Evolutionary conservation across 2,329 filamentous ascomycete species (phyloP), one percentile per base, ranked within the genome.

Genomic region (Pestalotiopsis sp.): DNA sequence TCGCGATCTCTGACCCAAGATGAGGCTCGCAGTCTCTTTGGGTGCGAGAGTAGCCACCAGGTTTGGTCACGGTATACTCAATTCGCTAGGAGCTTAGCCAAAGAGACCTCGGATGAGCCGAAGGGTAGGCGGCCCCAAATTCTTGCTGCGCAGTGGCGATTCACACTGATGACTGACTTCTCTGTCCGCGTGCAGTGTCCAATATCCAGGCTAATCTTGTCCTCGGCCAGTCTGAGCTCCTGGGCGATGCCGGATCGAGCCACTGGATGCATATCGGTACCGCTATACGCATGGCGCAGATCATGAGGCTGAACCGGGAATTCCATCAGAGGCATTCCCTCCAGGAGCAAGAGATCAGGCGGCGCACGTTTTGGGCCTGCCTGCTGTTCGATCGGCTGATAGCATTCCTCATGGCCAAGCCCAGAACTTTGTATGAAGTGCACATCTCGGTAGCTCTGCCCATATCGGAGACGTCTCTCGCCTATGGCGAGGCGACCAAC

Each of bases 161-260:
- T 9, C 7, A 36, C 7, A 9, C n/a, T 14, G n/a, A 57, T 9
- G 25, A 17, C 14, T 60, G 27, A 23, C 3, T 20, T 20, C 11
- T 56, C 12, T 27, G 11, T 45, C 11, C 31, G 31, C 31, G n/a
- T 57, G 17, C 40, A 66, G 65, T 66, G 7, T 17, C 65, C 13
- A 66, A 66, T 31, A 66, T 66, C 2, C 65, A 66, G n/a, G 65
- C 65, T n/a, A 66, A 66, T 60, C 49, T 66, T 6, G 56, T 66
- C 3, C 65, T 66, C 20, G 65, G 65, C 5, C 65, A 66, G 7
- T 66, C 65, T 36, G 65, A 66, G 17, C 27, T 66, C 4, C 56
- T 66, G 2, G 65, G 27, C 14, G 65, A 66, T 31, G 65, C 65
- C 2, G 65, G 65, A 6, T 66, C 65, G n/a, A 66, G 52, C 52